Percentiles rank a stretch among this genome's conserved stretches.
These are phyloP conservation scores for Urochloa ruziziensis DNA, from an alignment of 176 grass and related monocot species.

Conservation along the genomic window DNA sequence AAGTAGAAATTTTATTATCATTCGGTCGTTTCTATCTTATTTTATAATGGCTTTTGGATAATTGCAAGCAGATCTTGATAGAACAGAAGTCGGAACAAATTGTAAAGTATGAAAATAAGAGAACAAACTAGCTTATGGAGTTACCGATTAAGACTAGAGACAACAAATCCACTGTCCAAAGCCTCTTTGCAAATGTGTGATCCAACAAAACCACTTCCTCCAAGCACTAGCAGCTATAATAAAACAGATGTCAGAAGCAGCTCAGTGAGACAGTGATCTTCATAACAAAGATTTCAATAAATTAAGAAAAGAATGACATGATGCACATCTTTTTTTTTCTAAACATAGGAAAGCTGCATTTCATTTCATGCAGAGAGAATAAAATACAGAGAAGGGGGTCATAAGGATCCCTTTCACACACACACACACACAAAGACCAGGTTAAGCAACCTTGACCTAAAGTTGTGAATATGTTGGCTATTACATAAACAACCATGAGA, in stretches of 20 bases:
- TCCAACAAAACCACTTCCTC: constrained; percentile 94
- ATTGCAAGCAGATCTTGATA: background rate
- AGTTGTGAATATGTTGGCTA: background rate
- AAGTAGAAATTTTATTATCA: background rate
- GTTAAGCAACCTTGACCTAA: background rate
- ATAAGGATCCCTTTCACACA: too few relatives aligned
- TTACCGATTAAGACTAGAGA: constrained; percentile 91
- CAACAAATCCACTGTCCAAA: constrained; percentile 69
- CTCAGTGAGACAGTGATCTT: constrained; percentile 8
- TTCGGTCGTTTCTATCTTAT: background rate
- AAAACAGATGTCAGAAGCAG: constrained; percentile 30
- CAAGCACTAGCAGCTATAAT: constrained; percentile 73
- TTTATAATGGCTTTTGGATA: constrained; percentile 1
- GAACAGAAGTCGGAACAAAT: background rate
- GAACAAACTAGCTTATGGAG: background rate
- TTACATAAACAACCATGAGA: background rate
- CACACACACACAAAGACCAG: background rate
- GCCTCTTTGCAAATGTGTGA: constrained; percentile 93
- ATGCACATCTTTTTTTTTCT: background rate
- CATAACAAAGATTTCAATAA: constrained; percentile 3
- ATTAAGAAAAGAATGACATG: background rate
- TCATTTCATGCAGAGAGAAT: too few relatives aligned
- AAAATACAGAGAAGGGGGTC: too few relatives aligned
- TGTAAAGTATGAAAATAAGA: background rate
- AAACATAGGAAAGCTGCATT: too few relatives aligned